These are phyloP conservation scores for Vicia sativa DNA, from an alignment of 306 rosid genomes.

Conservation along the genomic window DNA sequence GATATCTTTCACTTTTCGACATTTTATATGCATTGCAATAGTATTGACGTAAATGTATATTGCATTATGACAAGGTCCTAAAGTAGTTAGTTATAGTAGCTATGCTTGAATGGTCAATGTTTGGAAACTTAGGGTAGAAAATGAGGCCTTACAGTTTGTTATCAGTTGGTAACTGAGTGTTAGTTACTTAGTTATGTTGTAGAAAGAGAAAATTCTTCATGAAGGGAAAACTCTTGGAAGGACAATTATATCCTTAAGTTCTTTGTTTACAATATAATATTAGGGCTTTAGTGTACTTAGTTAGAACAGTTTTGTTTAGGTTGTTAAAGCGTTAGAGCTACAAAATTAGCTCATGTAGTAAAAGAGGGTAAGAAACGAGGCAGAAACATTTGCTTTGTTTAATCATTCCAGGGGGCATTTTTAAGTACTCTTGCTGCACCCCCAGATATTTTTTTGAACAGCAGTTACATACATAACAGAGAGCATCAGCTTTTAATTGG, in stretches of 20 bases:
- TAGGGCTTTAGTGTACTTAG: background rate
- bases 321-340: background rate
- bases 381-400: background rate
- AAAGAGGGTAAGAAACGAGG: background rate
- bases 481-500: background rate
- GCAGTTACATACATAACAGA: too few species aligned
- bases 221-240: conserved; percentile 5
- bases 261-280: conserved; percentile 1
- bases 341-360: background rate
- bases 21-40: conserved; percentile 6
- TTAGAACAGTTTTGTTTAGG: background rate
- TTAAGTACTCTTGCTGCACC: background rate
- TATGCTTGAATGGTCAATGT: conserved; percentile 1
- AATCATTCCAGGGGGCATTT: background rate
- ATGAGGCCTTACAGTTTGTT: background rate
- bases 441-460: too few species aligned
- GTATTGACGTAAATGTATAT: conserved; percentile 17
- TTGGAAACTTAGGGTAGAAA: conserved; percentile 7
- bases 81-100: background rate
- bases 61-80: conserved; percentile 4
- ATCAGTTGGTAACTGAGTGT: conserved; percentile 1
- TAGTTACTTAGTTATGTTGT: conserved; percentile 3
- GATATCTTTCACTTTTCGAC: conserved; percentile 11
- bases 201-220: background rate
- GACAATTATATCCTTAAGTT: background rate